Evolutionary conservation across 495 filamentous ascomycete species (phyloP).

Genomic region (Durotheca rogersii): DNA sequence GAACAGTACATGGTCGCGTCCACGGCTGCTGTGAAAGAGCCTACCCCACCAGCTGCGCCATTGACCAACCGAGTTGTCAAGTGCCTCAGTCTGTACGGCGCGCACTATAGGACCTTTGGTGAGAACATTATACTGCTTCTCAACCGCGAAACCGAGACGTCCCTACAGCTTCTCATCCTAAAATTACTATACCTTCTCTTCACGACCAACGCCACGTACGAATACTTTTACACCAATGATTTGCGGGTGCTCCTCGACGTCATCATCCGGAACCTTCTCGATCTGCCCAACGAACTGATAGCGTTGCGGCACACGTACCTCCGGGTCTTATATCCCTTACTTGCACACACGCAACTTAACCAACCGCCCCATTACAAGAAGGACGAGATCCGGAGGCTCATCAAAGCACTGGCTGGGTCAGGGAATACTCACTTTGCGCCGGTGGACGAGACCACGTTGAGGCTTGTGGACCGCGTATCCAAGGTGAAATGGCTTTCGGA

Average conservation of each 20-base stretch:
- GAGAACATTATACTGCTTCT: conserved; percentile 96
- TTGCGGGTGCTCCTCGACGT: conserved; percentile 92
- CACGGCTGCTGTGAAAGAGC: conserved; percentile 56
- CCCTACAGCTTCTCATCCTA: conserved; percentile 87
- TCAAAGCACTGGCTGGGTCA: conserved; percentile 63
- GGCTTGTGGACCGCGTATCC: conserved; percentile 78
- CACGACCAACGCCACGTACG: conserved; percentile 83
- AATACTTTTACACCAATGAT: conserved; percentile 99
- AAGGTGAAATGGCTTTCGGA: conserved; percentile 78
- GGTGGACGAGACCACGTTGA: conserved; percentile 82
- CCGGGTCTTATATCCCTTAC: conserved; percentile 86
- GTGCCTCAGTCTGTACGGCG: conserved; percentile 73
- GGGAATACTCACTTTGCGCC: conserved; percentile 82
- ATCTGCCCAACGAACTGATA: conserved; percentile 78
- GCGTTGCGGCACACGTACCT: conserved; percentile 94
- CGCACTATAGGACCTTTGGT: conserved; percentile 87
- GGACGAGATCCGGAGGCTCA: conserved; percentile 74
- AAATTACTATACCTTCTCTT: conserved; percentile 95
- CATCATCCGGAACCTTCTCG: conserved; percentile 91
- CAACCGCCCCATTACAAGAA: conserved; percentile 87
- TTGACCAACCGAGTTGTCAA: conserved; percentile 95
- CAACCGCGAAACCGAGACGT: conserved; percentile 93
- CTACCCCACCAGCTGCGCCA: conserved; percentile 45
- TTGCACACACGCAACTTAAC: conserved; percentile 87
- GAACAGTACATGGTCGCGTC: conserved; percentile 94